Evolutionary conservation across 768 basidiomycete species (phyloP).

Genomic region (Kwoniella dendrophila): DNA sequence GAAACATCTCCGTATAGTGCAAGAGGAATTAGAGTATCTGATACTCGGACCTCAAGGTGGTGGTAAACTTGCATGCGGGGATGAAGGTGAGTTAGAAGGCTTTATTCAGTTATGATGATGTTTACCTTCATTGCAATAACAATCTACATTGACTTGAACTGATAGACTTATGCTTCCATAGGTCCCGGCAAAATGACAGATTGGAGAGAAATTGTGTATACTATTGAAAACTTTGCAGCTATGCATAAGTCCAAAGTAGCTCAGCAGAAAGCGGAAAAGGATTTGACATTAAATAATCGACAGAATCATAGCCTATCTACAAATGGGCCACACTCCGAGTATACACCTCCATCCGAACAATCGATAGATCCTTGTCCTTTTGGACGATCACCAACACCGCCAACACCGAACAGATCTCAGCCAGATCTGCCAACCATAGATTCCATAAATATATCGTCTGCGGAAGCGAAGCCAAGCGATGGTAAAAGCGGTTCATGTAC

Average conservation of each 20-base stretch:
- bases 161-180: slow-evolving; percentile 45
- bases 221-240: slow-evolving; percentile 50
- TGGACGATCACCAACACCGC: slow-evolving; percentile 16
- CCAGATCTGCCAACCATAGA: not conserved
- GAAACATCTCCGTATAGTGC: slow-evolving; percentile 74
- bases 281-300: not conserved
- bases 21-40: slow-evolving; percentile 74
- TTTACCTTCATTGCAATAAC: not conserved
- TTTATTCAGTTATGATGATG: not conserved
- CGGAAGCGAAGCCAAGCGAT: not conserved
- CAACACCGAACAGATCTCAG: slow-evolving; percentile 1
- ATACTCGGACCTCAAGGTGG: slow-evolving; percentile 80
- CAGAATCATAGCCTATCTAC: not conserved
- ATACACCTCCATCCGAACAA: not conserved
- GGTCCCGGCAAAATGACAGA: slow-evolving; percentile 95
- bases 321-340: not conserved
- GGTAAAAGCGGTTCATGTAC: not conserved
- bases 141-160: not conserved
- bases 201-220: slow-evolving; percentile 75
- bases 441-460: not conserved
- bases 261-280: too few relatives aligned
- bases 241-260: slow-evolving; percentile 4
- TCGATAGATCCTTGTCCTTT: not conserved
- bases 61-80: slow-evolving; percentile 87
- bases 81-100: slow-evolving; percentile 65